Evolutionary conservation across 192 early-diverging fungal species (phyloP), one percentile per base, ranked within the genome.

Genomic region (Backusella mclennaniae): DNA sequence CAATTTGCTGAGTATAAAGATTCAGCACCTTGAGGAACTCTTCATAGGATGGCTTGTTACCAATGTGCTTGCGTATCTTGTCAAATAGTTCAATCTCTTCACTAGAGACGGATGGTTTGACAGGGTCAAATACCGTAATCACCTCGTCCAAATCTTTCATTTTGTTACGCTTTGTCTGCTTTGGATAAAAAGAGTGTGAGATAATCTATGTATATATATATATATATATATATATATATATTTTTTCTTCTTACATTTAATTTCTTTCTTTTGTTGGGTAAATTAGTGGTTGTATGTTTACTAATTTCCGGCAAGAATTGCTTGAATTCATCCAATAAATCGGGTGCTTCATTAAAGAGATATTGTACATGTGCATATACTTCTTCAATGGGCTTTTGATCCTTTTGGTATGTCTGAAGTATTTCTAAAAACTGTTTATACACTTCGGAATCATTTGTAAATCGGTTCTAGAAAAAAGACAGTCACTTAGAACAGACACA

Each of bases 361-460:
- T 89, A 75, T 67, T 97, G 93, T 3, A 99, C 98, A 83, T 99
- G 96, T 2, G 93, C 87, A 81, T 99, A 99, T 0, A 99, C 93
- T 75, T 99, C 98, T 70, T 96, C 93, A 49, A 99, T 99, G 1
- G 98, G 96, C 69, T 94, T 95, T 73, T 93, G 91, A 76, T 99
- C 97, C 75, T 95, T 94, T 82, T 99, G 98, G 82, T 99, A 99
- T 14, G 95, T 97, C 86, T 98, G 96, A 74, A 99, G 80, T 35
- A 99, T 96, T 80, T 98, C 97, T 69, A 99, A 79, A 80, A 99
- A 99, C 81, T 97, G 94, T 78, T 96, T 96, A 85, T 99, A 99
- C 15, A 90, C 95, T 42, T 99, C 98, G 1, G 97, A 97, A 77
- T 98, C 93, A 53, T 89, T 91, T 15, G 92, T 82, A 82, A 97